Conservation (phyloP, 2,329 filamentous ascomycete species). For the Decorospora gaudefroyi region DNA sequence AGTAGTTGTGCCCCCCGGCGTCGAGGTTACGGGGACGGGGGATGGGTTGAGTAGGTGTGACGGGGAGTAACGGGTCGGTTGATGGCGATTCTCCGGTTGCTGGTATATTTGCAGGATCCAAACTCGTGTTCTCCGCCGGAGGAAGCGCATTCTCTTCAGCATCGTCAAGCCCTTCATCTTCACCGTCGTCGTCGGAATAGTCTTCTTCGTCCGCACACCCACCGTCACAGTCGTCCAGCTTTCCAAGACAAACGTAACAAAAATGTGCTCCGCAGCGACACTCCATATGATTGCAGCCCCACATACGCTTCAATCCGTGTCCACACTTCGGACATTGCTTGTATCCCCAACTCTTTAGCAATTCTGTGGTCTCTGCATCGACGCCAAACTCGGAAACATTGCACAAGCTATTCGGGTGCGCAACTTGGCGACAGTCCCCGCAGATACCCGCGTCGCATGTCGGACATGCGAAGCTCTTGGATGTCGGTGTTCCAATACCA, state of each 20-base stretch:
- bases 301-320: conserved; percentile 55
- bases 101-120: not conserved
- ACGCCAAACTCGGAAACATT: conserved; percentile 38
- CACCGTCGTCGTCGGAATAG: conserved; percentile 29
- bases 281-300: conserved; percentile 55
- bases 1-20: conserved; percentile 34
- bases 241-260: conserved; percentile 53
- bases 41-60: conserved; percentile 2
- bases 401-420: conserved; percentile 48
- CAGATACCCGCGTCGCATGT: conserved; percentile 53
- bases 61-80: not conserved
- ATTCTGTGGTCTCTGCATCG: conserved; percentile 43
- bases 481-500: conserved; percentile 29
- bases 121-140: not conserved
- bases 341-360: conserved; percentile 53
- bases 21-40: conserved; percentile 41
- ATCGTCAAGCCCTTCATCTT: conserved; percentile 25
- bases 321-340: conserved; percentile 58
- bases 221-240: conserved; percentile 41
- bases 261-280: conserved; percentile 58
- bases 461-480: conserved; percentile 49
- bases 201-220: conserved; percentile 30
- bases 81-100: not conserved
- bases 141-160: conserved; percentile 14
- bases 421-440: conserved; percentile 49